Evolutionary conservation across 1,139 yeast species (phyloP).

Genomic region (Pichia sp.): DNA sequence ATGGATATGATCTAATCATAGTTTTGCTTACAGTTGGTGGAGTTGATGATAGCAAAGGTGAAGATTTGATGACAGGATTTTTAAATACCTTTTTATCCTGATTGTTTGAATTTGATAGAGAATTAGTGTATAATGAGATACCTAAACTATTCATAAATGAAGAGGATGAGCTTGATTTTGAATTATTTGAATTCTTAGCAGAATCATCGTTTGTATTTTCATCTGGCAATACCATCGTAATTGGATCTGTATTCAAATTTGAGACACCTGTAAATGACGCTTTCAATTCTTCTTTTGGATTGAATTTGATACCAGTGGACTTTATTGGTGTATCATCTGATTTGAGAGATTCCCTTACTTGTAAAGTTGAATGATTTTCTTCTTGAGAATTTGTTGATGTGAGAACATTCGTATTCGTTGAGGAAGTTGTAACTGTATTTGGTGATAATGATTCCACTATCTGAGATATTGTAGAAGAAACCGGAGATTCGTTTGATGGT

Average conservation of each 20-base stretch:
- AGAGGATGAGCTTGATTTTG: background rate
- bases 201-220: background rate
- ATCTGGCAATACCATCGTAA: constrained; percentile 13
- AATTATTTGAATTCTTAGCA: background rate
- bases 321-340: constrained; percentile 7
- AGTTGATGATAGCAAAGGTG: constrained; percentile 69
- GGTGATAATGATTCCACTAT: constrained; percentile 10
- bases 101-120: background rate
- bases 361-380: constrained; percentile 2
- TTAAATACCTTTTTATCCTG: background rate
- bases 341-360: background rate
- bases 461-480: constrained; percentile 9
- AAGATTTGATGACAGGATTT: constrained; percentile 31
- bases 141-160: constrained; percentile 6
- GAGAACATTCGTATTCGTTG: constrained; percentile 7
- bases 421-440: constrained; percentile 7
- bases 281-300: constrained; percentile 28
- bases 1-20: constrained; percentile 75
- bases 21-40: constrained; percentile 90
- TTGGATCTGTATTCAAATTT: constrained; percentile 14
- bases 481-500: background rate
- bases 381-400: constrained; percentile 3
- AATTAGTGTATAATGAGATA: too few species aligned
- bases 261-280: constrained; percentile 35
- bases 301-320: constrained; percentile 20